Percentiles rank a stretch among this genome's conserved stretches.
phyloP scores from a whole-genome alignment of 495 filamentous ascomycete species.

The Podospora anserina region DNA sequence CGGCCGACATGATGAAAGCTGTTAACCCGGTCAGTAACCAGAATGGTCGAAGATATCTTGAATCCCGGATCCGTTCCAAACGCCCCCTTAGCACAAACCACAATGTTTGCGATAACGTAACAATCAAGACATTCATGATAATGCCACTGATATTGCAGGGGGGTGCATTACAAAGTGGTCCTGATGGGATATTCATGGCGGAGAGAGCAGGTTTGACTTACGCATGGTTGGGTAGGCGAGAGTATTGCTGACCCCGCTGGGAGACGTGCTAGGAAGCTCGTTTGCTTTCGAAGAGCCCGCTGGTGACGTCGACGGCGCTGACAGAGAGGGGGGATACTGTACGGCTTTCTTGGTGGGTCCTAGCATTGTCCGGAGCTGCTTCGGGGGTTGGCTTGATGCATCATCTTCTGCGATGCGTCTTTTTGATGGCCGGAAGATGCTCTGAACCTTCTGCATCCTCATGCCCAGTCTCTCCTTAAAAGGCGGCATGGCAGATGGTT shows the following conservation, averaged over 20 bases:
- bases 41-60: no score
- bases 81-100: no score
- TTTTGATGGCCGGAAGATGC: constrained; percentile 16
- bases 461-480: constrained; percentile 17
- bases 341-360: background rate
- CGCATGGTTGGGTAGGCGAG: background rate
- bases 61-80: no score
- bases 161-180: background rate
- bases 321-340: background rate
- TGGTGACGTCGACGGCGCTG: background rate
- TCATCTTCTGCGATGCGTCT: constrained; percentile 19
- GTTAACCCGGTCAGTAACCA: background rate
- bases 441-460: constrained; percentile 17
- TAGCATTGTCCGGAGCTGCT: constrained; percentile 15
- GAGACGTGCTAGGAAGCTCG: background rate
- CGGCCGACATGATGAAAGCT: background rate
- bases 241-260: background rate
- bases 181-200: background rate
- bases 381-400: constrained; percentile 9
- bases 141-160: background rate
- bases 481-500: constrained; percentile 16
- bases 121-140: background rate
- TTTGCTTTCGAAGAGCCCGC: background rate
- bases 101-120: background rate
- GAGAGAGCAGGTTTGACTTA: background rate